phyloP scores from a whole-genome alignment of 495 filamentous ascomycete species.

The Schizothecium vesticola region DNA sequence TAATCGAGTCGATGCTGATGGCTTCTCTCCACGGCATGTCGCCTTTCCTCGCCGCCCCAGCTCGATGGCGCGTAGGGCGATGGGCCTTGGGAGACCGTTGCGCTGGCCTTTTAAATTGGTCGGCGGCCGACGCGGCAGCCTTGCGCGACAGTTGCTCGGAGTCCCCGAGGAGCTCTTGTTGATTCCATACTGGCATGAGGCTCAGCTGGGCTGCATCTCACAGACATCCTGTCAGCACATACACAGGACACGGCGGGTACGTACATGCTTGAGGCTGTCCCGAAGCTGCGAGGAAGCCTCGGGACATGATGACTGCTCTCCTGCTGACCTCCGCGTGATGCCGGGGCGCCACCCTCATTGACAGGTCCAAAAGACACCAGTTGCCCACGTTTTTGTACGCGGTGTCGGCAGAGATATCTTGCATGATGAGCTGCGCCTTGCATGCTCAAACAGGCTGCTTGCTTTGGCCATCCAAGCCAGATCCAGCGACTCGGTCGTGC shows the following conservation, averaged over 20 bases:
- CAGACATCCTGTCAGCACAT: conserved; percentile 8
- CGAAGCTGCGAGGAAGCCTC: conserved; percentile 10
- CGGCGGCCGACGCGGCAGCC: neutral
- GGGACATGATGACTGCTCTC: conserved; percentile 6
- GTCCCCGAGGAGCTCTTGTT: neutral
- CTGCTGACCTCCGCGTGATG: neutral
- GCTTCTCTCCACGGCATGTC: neutral
- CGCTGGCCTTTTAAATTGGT: conserved; percentile 10
- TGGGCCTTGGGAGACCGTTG: neutral
- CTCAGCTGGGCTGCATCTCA: conserved; percentile 19
- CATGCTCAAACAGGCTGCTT: neutral
- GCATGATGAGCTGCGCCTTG: conserved; percentile 5
- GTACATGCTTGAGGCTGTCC: conserved; percentile 10
- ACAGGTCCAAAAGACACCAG: neutral
- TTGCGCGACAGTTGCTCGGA: neutral
- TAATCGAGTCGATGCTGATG: conserved; percentile 9
- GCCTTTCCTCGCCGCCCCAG: neutral
- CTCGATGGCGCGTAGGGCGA: neutral
- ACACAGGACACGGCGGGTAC: conserved; percentile 10
- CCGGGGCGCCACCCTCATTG: neutral
- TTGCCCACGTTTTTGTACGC: conserved; percentile 3
- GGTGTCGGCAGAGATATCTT: conserved; percentile 2
- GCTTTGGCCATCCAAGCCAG: neutral
- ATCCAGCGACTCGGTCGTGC: conserved; percentile 3
- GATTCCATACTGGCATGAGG: conserved; percentile 14